A percentile compares a stretch with the other conserved stretches of the same genome.
Conservation (phyloP, 2,329 filamentous ascomycete species). For the Elsinoe fawcettii region DNA sequence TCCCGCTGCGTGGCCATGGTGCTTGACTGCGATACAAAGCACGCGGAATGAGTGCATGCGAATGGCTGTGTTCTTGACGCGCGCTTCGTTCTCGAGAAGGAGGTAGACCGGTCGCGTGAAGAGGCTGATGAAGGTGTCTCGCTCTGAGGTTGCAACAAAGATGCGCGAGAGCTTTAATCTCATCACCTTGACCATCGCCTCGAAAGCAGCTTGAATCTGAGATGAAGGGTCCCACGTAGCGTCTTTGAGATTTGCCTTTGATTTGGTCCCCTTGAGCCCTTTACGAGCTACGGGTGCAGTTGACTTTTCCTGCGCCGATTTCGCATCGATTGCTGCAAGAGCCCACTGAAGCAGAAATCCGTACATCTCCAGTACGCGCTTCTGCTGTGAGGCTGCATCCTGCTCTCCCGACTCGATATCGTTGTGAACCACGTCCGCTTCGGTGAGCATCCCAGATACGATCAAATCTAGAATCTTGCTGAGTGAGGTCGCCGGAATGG, state of each 20-base stretch:
- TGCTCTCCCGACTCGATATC: slow-evolving; percentile 91
- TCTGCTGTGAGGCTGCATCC: slow-evolving; percentile 71
- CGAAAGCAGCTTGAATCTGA: slow-evolving; percentile 80
- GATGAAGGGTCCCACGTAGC: slow-evolving; percentile 79
- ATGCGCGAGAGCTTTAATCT: slow-evolving; percentile 87
- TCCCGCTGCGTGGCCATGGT: slow-evolving; percentile 96
- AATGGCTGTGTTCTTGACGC: slow-evolving; percentile 80
- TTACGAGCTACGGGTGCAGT: slow-evolving; percentile 62
- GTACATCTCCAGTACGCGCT: slow-evolving; percentile 85
- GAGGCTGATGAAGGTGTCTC: slow-evolving; percentile 87
- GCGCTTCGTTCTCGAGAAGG: slow-evolving; percentile 85
- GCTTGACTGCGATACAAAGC: slow-evolving; percentile 90
- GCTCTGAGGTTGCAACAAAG: slow-evolving; percentile 91
- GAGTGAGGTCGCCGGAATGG: slow-evolving; percentile 70
- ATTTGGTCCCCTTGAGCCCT: slow-evolving; percentile 66
- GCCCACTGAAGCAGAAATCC: slow-evolving; percentile 94
- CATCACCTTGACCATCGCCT: slow-evolving; percentile 92
- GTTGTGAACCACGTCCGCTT: slow-evolving; percentile 76
- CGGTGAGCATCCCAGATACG: slow-evolving; percentile 62
- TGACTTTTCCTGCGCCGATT: slow-evolving; percentile 76
- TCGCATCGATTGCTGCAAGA: slow-evolving; percentile 86
- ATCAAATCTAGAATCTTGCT: slow-evolving; percentile 88
- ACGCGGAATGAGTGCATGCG: slow-evolving; percentile 98
- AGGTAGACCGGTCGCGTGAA: slow-evolving; percentile 91
- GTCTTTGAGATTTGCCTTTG: slow-evolving; percentile 59